Conservation (phyloP, 2,329 filamentous ascomycete species). For the Monascus ruber region DNA sequence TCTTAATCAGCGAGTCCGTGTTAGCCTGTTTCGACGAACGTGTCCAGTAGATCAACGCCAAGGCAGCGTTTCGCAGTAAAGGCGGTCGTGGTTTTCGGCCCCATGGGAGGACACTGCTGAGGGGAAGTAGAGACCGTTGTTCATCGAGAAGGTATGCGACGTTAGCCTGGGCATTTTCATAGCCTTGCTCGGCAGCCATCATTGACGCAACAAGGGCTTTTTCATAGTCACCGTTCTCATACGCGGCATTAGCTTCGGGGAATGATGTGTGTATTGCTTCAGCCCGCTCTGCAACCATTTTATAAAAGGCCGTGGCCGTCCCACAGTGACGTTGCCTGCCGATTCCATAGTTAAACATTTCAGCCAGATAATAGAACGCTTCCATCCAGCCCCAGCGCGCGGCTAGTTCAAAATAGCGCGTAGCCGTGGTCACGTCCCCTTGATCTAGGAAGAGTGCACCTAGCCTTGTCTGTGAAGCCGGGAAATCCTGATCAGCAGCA, state of each 20-base stretch:
- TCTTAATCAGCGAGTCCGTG: slow-evolving; percentile 88
- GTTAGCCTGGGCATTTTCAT: slow-evolving; percentile 80
- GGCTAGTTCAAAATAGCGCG: slow-evolving; percentile 78
- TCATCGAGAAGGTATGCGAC: slow-evolving; percentile 79
- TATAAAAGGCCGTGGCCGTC: slow-evolving; percentile 71
- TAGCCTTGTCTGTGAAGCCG: slow-evolving; percentile 69
- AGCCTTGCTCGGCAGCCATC: slow-evolving; percentile 85
- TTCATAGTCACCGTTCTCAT: slow-evolving; percentile 66
- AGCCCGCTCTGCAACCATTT: slow-evolving; percentile 61
- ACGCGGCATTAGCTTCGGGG: slow-evolving; percentile 71
- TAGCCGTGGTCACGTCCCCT: slow-evolving; percentile 68
- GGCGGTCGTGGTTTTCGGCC: slow-evolving; percentile 29
- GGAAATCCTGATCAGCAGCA: slow-evolving; percentile 70
- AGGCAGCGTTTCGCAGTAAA: slow-evolving; percentile 45
- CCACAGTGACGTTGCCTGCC: slow-evolving; percentile 69
- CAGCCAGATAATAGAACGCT: slow-evolving; percentile 83
- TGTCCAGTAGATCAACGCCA: slow-evolving; percentile 89
- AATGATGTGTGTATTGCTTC: slow-evolving; percentile 68
- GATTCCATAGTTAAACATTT: slow-evolving; percentile 70
- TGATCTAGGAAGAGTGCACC: slow-evolving; percentile 80
- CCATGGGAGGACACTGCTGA: slow-evolving; percentile 43
- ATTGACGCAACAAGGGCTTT: slow-evolving; percentile 70
- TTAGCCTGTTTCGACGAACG: slow-evolving; percentile 87
- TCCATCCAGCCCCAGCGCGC: slow-evolving; percentile 74
- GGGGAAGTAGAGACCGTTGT: slow-evolving; percentile 48